These are phyloP conservation scores for Vigna angularis DNA, from an alignment of 306 rosid species.

Conservation along the genomic window DNA sequence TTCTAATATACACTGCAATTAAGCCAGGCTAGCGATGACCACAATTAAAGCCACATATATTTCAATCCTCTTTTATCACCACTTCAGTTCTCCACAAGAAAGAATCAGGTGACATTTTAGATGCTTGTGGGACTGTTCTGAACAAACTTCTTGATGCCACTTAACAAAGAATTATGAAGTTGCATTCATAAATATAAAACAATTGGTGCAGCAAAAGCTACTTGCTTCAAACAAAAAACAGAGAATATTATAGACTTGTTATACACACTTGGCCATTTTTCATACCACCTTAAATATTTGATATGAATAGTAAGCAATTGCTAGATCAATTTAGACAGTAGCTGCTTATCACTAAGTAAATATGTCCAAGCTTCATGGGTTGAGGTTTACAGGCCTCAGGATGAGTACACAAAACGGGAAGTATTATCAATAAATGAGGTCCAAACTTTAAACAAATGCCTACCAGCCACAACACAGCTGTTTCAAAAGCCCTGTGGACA, in stretches of 20 bases:
- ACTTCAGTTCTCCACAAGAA: no score
- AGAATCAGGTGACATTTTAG: no score
- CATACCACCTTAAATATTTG: slow-evolving; percentile 14
- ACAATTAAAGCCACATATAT: no score
- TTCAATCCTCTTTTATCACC: no score
- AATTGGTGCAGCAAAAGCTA: slow-evolving; percentile 14
- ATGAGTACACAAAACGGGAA: slow-evolving; percentile 31
- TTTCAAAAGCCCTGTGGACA: slow-evolving; percentile 91
- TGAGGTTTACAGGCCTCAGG: slow-evolving; percentile 28
- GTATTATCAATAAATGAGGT: slow-evolving; percentile 18
- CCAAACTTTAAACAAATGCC: slow-evolving; percentile 46
- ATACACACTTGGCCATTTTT: slow-evolving; percentile 9
- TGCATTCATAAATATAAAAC: slow-evolving; percentile 2
- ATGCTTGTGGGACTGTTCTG: no score
- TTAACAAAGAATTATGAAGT: no score
- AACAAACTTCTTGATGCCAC: no score
- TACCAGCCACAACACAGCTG: slow-evolving; percentile 95
- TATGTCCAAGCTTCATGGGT: slow-evolving; percentile 13
- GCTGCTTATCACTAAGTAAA: slow-evolving; percentile 15
- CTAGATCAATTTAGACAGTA: slow-evolving; percentile 11
- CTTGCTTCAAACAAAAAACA: slow-evolving; percentile 30
- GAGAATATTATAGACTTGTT: slow-evolving; percentile 27
- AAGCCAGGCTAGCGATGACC: no score
- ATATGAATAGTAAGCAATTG: slow-evolving; percentile 30
- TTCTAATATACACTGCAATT: no score